Conservation (phyloP, 2,329 filamentous ascomycete genomes). For the Cryoendolithus antarcticus region DNA sequence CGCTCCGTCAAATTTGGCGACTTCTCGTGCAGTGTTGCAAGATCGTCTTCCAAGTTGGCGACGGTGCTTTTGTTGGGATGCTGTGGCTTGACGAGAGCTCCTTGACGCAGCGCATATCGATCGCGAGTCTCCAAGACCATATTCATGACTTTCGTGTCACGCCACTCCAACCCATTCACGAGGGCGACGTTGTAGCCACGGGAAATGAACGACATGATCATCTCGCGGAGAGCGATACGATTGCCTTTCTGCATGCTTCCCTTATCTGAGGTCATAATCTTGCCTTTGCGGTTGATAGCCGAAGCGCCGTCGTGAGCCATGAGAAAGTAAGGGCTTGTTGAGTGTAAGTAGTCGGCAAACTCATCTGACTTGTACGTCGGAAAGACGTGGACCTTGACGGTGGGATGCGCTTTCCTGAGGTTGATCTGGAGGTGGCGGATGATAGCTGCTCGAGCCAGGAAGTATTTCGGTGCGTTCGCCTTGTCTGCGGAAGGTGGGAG, state of each 20-base stretch:
- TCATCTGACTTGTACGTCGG: slow-evolving; percentile 33
- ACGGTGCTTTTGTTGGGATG: slow-evolving; percentile 1
- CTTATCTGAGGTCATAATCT: slow-evolving; percentile 8
- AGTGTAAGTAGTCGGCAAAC: slow-evolving; percentile 45
- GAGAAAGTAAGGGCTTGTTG: slow-evolving; percentile 50
- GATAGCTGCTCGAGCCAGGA: slow-evolving; percentile 50
- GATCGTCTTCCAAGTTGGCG: slow-evolving; percentile 7
- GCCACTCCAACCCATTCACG: slow-evolving; percentile 50
- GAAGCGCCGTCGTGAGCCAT: slow-evolving; percentile 53
- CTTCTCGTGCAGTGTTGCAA: too few relatives aligned
- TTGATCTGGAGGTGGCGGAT: slow-evolving; percentile 48
- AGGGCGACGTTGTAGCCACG: slow-evolving; percentile 50
- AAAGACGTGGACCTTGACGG: slow-evolving; percentile 37
- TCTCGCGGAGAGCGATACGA: slow-evolving; percentile 25
- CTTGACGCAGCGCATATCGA: slow-evolving; percentile 1
- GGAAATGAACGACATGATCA: slow-evolving; percentile 44
- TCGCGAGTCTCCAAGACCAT: slow-evolving; percentile 30
- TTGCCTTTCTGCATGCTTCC: slow-evolving; percentile 7
- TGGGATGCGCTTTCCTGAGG: slow-evolving; percentile 24
- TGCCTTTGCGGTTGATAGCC: slow-evolving; percentile 12
- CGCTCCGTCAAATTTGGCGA: slow-evolving; percentile 13
- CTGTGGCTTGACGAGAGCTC: too few relatives aligned
- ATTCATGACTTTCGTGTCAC: slow-evolving; percentile 49
- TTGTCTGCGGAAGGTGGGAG: slow-evolving; percentile 33
- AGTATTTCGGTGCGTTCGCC: slow-evolving; percentile 38